A percentile compares a stretch with the other conserved stretches of the same genome.
These are phyloP conservation scores for Coniochaeta sp. DNA, from an alignment of 2,329 filamentous ascomycete genomes.

Conservation along the genomic window DNA sequence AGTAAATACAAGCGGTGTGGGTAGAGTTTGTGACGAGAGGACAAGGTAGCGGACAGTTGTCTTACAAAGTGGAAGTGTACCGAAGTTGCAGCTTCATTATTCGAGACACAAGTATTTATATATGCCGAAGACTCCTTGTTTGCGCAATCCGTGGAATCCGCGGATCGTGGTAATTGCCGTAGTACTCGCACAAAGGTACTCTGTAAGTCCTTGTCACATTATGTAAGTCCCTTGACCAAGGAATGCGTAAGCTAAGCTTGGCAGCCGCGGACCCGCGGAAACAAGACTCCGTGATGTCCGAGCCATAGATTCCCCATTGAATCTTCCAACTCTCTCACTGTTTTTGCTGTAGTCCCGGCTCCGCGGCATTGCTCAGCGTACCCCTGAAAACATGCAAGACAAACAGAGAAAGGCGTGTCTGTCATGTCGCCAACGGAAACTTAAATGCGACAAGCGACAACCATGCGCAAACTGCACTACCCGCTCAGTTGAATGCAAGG, in stretches of 20 bases:
- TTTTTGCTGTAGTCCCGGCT: neutral
- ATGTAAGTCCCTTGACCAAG: no score
- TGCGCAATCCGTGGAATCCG: neutral
- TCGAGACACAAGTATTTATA: no score
- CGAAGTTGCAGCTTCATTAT: no score
- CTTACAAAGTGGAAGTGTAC: no score
- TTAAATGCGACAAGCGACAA: conserved; percentile 1
- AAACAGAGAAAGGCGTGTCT: neutral
- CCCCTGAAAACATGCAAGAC: neutral
- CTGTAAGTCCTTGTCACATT: no score
- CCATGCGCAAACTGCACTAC: neutral
- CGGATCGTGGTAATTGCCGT: neutral
- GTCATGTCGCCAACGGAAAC: neutral
- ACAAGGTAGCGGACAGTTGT: no score
- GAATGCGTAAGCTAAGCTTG: neutral
- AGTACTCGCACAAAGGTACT: neutral
- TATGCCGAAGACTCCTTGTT: no score
- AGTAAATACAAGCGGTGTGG: no score
- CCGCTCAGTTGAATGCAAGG: neutral
- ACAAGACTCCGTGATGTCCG: neutral
- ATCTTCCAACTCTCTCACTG: neutral
- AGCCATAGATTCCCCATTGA: neutral
- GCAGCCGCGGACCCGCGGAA: neutral
- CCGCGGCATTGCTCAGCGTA: neutral
- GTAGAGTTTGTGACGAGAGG: no score